Base-by-base conservation (phyloP, 2,329 filamentous ascomycete genomes). In the Albophoma yamanashiensis region DNA sequence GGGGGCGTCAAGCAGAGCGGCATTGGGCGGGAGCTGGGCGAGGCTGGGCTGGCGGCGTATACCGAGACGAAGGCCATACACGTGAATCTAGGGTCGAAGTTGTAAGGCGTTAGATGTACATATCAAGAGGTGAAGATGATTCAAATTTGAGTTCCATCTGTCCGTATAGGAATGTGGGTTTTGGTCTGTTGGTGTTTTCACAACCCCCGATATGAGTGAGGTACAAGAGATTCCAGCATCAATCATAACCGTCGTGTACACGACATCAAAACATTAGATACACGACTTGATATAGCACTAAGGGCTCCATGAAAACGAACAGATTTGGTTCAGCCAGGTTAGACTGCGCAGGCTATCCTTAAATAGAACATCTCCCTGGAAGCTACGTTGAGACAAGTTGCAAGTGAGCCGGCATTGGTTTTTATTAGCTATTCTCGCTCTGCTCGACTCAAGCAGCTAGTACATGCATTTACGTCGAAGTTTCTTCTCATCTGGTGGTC, bases 1-100 rank as follows among this genome's bases (percentile, higher is more conserved):
- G 77, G 77, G 6, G 77, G 77, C 3, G 73, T 78, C 14, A 79
- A 79, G 69, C 77, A 79, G 68, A 79, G 77, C 56, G 77, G 77
- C n/a, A 75, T 79, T 36, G 77, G 77, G 0, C 67, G 76, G 8
- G 77, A 79, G 59, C 64, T 78, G 20, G 77, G 77, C 53, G 76
- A 79, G 65, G 76, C 76, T 6, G 77, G 76, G 7, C 68, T 79
- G 9, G 74, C 71, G 8, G 76, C 72, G 0, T 79, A 79, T 57
- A 71, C 74, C 2, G 73, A 78, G 59, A 76, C 74, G 20, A 79
- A 79, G 68, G 72, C 76, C 0, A 69, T 79, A 3, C 75, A 81
- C 57, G 71, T 79, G 27, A 79, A 79, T 43, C 66, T 79, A 64
- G 70, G 74, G 2, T 61, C 62, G 55, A 74, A 68, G 61, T 55